These are phyloP conservation scores for Beauveria pseudobassiana DNA, from an alignment of 2,329 filamentous ascomycete genomes.

Conservation along the genomic window DNA sequence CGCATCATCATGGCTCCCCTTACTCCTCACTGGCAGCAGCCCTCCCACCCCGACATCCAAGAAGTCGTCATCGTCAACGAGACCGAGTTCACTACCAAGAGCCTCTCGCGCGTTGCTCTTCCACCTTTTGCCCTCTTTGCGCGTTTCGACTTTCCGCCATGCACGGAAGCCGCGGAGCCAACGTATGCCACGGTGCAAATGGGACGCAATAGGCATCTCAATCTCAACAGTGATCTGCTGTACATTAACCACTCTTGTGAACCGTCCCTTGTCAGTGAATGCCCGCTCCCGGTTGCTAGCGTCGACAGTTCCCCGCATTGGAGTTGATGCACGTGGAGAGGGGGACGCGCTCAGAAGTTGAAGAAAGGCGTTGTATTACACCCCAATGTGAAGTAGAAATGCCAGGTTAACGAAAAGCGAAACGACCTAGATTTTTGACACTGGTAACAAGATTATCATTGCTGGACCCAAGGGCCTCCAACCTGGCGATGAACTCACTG, in stretches of 20 bases:
- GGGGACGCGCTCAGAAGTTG: background rate
- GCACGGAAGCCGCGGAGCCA: slow-evolving; percentile 44
- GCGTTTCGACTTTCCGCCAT: slow-evolving; percentile 58
- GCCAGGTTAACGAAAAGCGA: background rate
- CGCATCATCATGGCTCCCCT: slow-evolving; percentile 43
- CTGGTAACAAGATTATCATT: slow-evolving; percentile 46
- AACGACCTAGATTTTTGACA: slow-evolving; percentile 49
- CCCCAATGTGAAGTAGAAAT: background rate
- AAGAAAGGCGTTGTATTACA: background rate
- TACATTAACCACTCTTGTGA: slow-evolving; percentile 65
- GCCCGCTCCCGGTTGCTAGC: background rate
- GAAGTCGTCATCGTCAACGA: slow-evolving; percentile 44
- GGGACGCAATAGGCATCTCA: slow-evolving; percentile 46
- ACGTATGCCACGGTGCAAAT: slow-evolving; percentile 61
- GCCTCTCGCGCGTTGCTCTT: slow-evolving; percentile 46
- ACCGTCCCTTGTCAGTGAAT: slow-evolving; percentile 50
- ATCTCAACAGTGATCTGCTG: slow-evolving; percentile 57
- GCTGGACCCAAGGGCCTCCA: slow-evolving; percentile 49
- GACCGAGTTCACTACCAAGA: slow-evolving; percentile 51
- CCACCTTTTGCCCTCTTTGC: slow-evolving; percentile 59
- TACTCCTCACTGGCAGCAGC: slow-evolving; percentile 51
- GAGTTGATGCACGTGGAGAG: background rate
- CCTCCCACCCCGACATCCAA: slow-evolving; percentile 52
- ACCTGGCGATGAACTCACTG: slow-evolving; percentile 51
- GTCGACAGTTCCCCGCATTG: background rate